Percentiles rank a stretch among this genome's conserved stretches.
phyloP scores from a whole-genome alignment of 306 rosid genomes.

The Arachis stenosperma region DNA sequence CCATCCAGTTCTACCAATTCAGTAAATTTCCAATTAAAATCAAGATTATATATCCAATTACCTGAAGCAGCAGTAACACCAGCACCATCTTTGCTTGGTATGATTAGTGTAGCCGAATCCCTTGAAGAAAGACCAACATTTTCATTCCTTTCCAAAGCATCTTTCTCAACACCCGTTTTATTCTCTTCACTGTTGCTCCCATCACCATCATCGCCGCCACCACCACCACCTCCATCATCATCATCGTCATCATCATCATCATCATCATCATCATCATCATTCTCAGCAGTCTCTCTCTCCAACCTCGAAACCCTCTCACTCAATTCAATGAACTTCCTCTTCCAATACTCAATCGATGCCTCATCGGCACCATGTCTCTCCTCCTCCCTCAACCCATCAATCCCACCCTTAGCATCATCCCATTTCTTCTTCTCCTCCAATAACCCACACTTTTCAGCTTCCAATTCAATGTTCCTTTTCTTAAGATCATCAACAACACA shows the following conservation, averaged over 20 bases:
- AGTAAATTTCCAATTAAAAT: neutral
- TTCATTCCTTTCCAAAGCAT: neutral
- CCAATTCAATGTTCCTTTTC: neutral
- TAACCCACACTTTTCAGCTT: neutral
- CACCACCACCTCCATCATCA: neutral
- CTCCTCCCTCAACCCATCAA: neutral
- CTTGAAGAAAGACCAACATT: neutral
- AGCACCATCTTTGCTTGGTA: neutral
- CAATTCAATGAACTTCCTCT: neutral
- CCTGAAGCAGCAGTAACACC: conserved; percentile 14
- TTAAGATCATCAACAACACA: neutral
- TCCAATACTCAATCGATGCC: neutral
- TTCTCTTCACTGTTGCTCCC: neutral
- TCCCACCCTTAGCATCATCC: neutral
- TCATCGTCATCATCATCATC: neutral
- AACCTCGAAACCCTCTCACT: neutral
- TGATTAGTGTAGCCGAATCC: too few species aligned
- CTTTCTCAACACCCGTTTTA: neutral
- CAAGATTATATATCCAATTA: conserved; percentile 29
- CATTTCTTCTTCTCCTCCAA: neutral
- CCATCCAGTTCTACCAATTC: conserved; percentile 1
- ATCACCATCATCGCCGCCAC: neutral
- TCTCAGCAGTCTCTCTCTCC: neutral
- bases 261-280: neutral
- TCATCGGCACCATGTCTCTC: neutral